A percentile compares a stretch with the other conserved stretches of the same genome.
Evolutionary conservation across 345 rosid species (phyloP).

Genomic region (Dimocarpus longan): DNA sequence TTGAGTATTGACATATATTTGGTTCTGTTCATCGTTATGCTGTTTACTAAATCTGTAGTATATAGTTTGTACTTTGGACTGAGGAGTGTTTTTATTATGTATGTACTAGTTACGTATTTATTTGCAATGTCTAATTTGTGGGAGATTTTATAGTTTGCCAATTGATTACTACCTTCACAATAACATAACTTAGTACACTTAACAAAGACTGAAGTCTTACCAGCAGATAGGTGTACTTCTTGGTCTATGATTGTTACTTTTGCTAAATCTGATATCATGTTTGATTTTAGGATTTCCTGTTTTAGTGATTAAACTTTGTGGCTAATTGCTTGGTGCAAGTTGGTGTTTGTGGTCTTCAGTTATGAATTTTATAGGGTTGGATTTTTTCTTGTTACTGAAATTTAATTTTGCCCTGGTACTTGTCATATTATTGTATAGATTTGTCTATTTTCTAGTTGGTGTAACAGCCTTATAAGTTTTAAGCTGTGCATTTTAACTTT

Average conservation of each 20-base stretch:
- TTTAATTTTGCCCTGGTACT: neutral
- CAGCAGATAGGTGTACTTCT: neutral
- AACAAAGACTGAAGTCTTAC: neutral
- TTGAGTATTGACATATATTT: neutral
- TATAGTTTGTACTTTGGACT: too few relatives aligned
- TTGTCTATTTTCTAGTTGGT: neutral
- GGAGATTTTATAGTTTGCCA: neutral
- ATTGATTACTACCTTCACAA: neutral
- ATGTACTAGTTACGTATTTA: neutral
- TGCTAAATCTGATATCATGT: neutral
- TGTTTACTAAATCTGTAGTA: neutral
- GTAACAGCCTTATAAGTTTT: neutral
- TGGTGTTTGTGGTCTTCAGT: neutral
- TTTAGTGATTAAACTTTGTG: neutral
- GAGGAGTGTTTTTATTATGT: neutral
- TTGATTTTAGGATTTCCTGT: neutral
- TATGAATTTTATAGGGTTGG: neutral
- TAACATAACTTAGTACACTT: neutral
- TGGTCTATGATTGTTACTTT: neutral
- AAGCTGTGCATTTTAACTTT: conserved; percentile 8
- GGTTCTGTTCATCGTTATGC: neutral
- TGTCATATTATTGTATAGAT: too few relatives aligned
- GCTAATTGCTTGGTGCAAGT: neutral
- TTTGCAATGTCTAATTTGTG: neutral
- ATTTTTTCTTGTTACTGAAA: neutral